Evolutionary conservation across 192 early-diverging fungal genomes (phyloP), one percentile per base, ranked within the genome.

Genomic region (Entophlyctis helioformis): DNA sequence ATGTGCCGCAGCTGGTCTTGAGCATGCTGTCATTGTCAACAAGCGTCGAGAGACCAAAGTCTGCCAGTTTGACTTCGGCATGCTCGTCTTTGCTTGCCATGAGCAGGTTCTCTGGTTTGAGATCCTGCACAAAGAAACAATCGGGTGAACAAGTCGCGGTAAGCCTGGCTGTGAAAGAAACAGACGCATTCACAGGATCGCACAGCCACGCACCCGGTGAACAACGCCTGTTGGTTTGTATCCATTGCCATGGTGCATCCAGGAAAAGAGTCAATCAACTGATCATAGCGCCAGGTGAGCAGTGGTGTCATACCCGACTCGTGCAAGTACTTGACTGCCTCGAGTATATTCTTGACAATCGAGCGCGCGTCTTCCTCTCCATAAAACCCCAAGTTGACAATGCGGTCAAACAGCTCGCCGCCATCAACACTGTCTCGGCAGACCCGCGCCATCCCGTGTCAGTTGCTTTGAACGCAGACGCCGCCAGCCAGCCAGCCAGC

Each of bases 11-110:
- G 10, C 66, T 67, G 10, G 80, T 82, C 51, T 63, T 73, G 11
- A 82, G 53, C n/a, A 79, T 59, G 15, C 9, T 19, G 29, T 73
- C 63, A 35, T 75, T 66, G 8, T 66, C 56, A 20, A 83, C 45
- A n/a, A 78, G 53, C 20, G 64, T 82, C 33, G 80, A 76, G 26
- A 82, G 46, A 12, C 80, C 80, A 64, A 82, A 82, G 39, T 82
- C 80, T 13, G 78, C 74, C 36, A 82, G 63, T 20, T 46, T 46
- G 56, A 82, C 58, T 18, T 74, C 40, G 1, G 74, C 49, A 43
- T 74, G 56, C 31, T 60, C 59, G 11, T 47, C 50, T 34, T 56
- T 54, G 37, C 57, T 56, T 24, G 49, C 40, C 41, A 82, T 43
- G 20, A 66, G 43, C 40, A 78, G 52, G 36, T 66, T 66, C 38